Percentiles rank a stretch among this genome's conserved stretches.
Evolutionary conservation across 257 asterid species (phyloP).

Genomic region (Nicotiana obtusifolia): DNA sequence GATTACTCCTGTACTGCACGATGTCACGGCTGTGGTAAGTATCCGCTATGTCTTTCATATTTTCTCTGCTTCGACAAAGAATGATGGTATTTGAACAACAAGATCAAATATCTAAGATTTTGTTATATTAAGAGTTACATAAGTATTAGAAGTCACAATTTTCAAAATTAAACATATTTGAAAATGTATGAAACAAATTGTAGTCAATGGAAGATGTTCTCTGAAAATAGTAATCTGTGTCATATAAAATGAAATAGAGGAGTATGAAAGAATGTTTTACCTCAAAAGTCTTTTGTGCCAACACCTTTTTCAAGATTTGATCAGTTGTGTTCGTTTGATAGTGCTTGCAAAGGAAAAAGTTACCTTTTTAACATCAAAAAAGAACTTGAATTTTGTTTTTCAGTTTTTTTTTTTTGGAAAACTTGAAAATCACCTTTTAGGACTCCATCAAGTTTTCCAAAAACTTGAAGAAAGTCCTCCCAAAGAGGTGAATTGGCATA

Average conservation of each 20-base stretch:
- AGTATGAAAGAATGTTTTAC: neutral
- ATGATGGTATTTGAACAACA: neutral
- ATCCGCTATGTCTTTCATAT: neutral
- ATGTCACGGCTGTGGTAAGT: conserved; percentile 66
- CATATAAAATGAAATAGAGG: neutral
- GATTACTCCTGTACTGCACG: conserved; percentile 58
- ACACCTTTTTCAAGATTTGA: too few relatives aligned
- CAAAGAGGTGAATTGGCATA: too few relatives aligned
- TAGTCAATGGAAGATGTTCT: neutral
- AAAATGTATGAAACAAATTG: neutral
- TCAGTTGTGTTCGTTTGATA: too few relatives aligned
- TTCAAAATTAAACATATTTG: neutral
- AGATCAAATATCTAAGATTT: neutral
- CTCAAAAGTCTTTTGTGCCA: too few relatives aligned
- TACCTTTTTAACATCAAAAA: too few relatives aligned
- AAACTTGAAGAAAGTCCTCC: too few relatives aligned
- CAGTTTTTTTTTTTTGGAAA: too few relatives aligned
- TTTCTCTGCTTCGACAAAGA: neutral
- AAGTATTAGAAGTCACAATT: neutral
- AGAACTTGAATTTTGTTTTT: too few relatives aligned
- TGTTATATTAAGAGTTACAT: neutral
- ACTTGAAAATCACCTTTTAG: too few relatives aligned
- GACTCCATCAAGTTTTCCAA: too few relatives aligned
- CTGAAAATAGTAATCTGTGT: neutral
- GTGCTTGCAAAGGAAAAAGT: too few relatives aligned